Conservation (phyloP, 108 stramenopile species). For the Nitzschia putrida region DNA sequence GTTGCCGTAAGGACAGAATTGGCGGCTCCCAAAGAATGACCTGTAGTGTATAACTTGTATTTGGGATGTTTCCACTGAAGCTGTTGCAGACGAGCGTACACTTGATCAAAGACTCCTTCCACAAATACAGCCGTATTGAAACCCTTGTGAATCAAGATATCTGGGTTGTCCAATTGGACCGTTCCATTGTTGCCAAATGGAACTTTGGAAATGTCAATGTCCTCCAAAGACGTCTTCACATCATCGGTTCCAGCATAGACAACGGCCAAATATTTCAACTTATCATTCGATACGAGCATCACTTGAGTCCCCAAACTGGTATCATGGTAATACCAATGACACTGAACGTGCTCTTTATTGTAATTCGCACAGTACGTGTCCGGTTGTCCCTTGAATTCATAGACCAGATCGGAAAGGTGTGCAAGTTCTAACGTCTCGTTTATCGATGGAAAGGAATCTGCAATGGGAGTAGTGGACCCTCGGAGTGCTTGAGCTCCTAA, state of each 20-base stretch:
- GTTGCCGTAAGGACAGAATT: constrained; percentile 70
- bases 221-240: constrained; percentile 63
- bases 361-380: constrained; percentile 18
- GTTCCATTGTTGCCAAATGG: constrained; percentile 57
- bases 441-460: constrained; percentile 35
- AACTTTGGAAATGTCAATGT: constrained; percentile 62
- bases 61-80: constrained; percentile 11
- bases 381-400: constrained; percentile 33
- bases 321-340: constrained; percentile 75
- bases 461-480: too few species aligned
- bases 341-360: constrained; percentile 31
- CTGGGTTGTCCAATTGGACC: constrained; percentile 12
- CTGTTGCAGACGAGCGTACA: constrained; percentile 23
- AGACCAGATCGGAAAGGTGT: constrained; percentile 37
- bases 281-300: constrained; percentile 44
- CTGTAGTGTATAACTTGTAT: constrained; percentile 57
- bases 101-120: constrained; percentile 47
- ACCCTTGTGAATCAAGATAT: constrained; percentile 65
- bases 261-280: constrained; percentile 59
- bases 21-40: constrained; percentile 81
- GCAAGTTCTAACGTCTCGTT: constrained; percentile 49
- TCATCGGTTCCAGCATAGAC: constrained; percentile 87
- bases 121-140: constrained; percentile 81
- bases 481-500: too few species aligned
- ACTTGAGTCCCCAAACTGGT: constrained; percentile 67